Conservation (phyloP, 352 stramenopile genomes). For the Phytophthora multivora region DNA sequence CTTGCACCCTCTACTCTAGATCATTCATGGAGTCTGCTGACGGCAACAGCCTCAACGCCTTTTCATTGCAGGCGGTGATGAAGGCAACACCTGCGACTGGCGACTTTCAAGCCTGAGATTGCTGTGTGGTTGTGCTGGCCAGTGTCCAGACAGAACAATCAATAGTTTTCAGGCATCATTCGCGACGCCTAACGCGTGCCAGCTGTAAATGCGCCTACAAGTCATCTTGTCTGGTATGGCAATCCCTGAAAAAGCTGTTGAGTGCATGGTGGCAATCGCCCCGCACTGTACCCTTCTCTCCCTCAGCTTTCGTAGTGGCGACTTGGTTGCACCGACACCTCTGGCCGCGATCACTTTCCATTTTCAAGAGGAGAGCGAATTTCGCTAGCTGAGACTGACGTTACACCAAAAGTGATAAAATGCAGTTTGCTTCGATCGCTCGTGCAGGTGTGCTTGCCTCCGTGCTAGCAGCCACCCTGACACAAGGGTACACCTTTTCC, state of each 20-base stretch:
- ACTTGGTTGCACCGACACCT: not conserved
- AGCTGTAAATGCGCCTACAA: slow-evolving; percentile 7
- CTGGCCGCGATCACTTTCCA: slow-evolving; percentile 9
- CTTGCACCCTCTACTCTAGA: slow-evolving; percentile 1
- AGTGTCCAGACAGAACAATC: slow-evolving; percentile 7
- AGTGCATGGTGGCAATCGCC: slow-evolving; percentile 23
- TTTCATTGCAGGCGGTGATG: slow-evolving; percentile 11
- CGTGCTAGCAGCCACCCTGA: slow-evolving; percentile 18
- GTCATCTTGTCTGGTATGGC: slow-evolving; percentile 1
- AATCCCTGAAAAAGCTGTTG: slow-evolving; percentile 24
- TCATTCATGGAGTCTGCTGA: not conserved
- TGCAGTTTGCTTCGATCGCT: slow-evolving; percentile 25
- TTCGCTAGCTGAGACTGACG: slow-evolving; percentile 11
- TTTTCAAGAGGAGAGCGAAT: slow-evolving; percentile 28
- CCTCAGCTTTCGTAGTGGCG: slow-evolving; percentile 10
- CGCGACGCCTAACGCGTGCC: slow-evolving; percentile 1
- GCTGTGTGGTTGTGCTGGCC: not conserved
- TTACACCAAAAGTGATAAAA: slow-evolving; percentile 2
- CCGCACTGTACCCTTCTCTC: slow-evolving; percentile 23
- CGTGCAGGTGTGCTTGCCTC: slow-evolving; percentile 22
- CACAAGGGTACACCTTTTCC: slow-evolving; percentile 34
- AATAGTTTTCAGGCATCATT: not conserved
- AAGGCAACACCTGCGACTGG: slow-evolving; percentile 16
- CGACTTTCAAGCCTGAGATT: slow-evolving; percentile 9
- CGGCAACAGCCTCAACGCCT: slow-evolving; percentile 3